Percentiles rank a stretch among this genome's conserved stretches.
Evolutionary conservation across 2,329 filamentous ascomycete genomes (phyloP).

Genomic region (Fusarium guadeloupense): DNA sequence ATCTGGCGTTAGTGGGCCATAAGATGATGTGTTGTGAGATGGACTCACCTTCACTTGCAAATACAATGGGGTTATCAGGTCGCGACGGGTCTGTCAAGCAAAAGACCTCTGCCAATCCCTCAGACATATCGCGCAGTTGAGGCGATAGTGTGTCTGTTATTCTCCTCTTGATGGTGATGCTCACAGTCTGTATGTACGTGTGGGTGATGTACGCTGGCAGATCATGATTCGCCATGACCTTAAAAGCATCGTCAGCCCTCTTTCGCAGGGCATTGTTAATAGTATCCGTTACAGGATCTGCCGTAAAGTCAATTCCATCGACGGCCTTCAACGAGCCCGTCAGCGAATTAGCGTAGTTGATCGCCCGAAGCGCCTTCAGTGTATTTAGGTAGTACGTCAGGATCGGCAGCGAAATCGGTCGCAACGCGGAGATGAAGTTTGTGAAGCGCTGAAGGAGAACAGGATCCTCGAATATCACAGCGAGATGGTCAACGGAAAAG

Average conservation of each 20-base stretch:
- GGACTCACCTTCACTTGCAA: slow-evolving; percentile 74
- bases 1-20: background rate
- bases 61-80: slow-evolving; percentile 78
- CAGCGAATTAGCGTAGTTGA: slow-evolving; percentile 76
- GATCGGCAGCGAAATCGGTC: slow-evolving; percentile 70
- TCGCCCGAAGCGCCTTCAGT: slow-evolving; percentile 74
- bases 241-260: slow-evolving; percentile 72
- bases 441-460: slow-evolving; percentile 72
- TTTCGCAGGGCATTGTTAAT: slow-evolving; percentile 67
- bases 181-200: slow-evolving; percentile 75
- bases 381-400: slow-evolving; percentile 78
- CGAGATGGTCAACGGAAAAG: slow-evolving; percentile 72
- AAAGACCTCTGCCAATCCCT: slow-evolving; percentile 80
- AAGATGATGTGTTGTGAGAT: fast-evolving
- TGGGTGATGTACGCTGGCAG: slow-evolving; percentile 77
- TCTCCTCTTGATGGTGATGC: slow-evolving; percentile 71
- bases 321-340: slow-evolving; percentile 68
- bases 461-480: slow-evolving; percentile 71
- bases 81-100: slow-evolving; percentile 79
- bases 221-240: slow-evolving; percentile 71
- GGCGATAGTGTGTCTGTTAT: slow-evolving; percentile 73
- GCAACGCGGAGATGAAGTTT: slow-evolving; percentile 67
- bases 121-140: slow-evolving; percentile 73
- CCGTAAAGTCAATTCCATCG: slow-evolving; percentile 64
- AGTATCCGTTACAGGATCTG: slow-evolving; percentile 59